A percentile compares a stretch with the other conserved stretches of the same genome.
These are phyloP conservation scores for Alternaria solani DNA, from an alignment of 2,329 filamentous ascomycete species.

Conservation along the genomic window DNA sequence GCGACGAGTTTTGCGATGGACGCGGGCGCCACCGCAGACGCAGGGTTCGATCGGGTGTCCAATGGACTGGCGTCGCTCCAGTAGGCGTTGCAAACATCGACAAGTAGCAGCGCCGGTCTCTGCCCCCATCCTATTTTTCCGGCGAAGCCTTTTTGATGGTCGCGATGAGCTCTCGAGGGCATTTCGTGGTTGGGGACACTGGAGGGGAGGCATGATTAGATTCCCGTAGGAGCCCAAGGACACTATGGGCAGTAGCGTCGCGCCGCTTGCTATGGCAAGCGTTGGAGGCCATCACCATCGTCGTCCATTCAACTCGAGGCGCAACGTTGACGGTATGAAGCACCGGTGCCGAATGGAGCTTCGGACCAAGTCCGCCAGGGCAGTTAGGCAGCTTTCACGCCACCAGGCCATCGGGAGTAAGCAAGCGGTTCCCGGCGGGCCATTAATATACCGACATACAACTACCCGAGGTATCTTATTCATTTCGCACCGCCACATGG, in stretches of 20 bases:
- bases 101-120: constrained; percentile 54
- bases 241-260: constrained; percentile 10
- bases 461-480: constrained; percentile 37
- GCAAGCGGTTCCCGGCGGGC: constrained; percentile 35
- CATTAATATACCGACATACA: constrained; percentile 37
- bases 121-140: constrained; percentile 56
- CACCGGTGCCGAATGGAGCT: constrained; percentile 21
- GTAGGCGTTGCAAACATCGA: constrained; percentile 60
- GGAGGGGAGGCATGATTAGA: constrained; percentile 16
- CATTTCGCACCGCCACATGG: constrained; percentile 33
- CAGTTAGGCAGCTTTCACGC: constrained; percentile 15
- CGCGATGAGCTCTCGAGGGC: constrained; percentile 19
- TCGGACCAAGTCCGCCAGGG: constrained; percentile 25
- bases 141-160: constrained; percentile 45
- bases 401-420: constrained; percentile 33
- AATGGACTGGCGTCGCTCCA: constrained; percentile 55
- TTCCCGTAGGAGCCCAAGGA: constrained; percentile 7
- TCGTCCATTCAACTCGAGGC: constrained; percentile 11
- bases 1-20: constrained; percentile 53
- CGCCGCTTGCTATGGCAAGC: constrained; percentile 9
- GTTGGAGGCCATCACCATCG: constrained; percentile 8
- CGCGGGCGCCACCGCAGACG: constrained; percentile 47
- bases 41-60: constrained; percentile 51
- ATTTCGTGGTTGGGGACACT: constrained; percentile 22
- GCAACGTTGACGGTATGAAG: constrained; percentile 5